Evolutionary conservation across 306 rosid species (phyloP).

Genomic region (Fragaria ananassa): DNA sequence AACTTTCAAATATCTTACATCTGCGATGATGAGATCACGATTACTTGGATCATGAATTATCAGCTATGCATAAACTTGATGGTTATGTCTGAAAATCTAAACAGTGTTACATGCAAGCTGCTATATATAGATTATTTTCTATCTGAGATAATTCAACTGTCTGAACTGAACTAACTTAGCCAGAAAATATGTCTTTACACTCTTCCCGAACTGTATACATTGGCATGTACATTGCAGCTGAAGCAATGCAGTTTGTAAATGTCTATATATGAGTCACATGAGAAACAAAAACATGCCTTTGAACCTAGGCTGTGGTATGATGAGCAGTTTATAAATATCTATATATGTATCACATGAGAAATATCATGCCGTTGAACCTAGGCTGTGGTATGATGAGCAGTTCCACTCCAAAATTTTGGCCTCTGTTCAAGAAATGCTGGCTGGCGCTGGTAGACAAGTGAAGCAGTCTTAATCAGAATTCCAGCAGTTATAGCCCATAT

Average conservation of each 20-base stretch:
- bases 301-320: slow-evolving; percentile 16
- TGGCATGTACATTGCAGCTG: not conserved
- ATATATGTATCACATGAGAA: not conserved
- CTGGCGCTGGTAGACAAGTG: slow-evolving; percentile 45
- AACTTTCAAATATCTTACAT: not conserved
- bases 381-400: slow-evolving; percentile 18
- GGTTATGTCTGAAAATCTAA: not conserved
- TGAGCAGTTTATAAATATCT: slow-evolving; percentile 18
- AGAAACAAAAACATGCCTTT: not conserved
- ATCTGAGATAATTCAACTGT: not conserved
- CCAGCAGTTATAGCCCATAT: slow-evolving; percentile 95
- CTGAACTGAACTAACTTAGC: not conserved
- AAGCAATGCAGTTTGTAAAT: not conserved
- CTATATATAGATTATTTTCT: not conserved
- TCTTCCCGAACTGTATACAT: not conserved
- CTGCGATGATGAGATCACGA: not conserved
- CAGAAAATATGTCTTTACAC: not conserved
- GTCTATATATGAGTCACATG: not conserved
- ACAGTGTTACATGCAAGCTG: not conserved
- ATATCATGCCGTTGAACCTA: slow-evolving; percentile 6
- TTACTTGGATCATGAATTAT: not conserved
- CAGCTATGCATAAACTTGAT: not conserved
- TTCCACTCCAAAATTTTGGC: slow-evolving; percentile 64
- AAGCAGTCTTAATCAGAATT: slow-evolving; percentile 63
- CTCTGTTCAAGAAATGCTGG: slow-evolving; percentile 70